Percentiles rank a stretch among this genome's conserved stretches.
phyloP scores from a whole-genome alignment of 2,329 filamentous ascomycete genomes.

The Scytalidium lignicola region DNA sequence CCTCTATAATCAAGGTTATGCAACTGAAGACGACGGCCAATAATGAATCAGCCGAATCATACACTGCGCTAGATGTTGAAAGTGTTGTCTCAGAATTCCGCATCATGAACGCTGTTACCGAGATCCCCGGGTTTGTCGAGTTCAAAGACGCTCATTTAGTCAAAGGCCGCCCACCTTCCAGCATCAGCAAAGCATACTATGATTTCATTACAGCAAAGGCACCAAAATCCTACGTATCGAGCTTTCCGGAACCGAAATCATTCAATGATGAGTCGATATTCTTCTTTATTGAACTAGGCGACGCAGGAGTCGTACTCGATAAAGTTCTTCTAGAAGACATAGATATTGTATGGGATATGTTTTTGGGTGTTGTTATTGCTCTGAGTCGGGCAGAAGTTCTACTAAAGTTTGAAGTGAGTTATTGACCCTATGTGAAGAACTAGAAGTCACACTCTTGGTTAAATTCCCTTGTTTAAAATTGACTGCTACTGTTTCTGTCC shows the following conservation, averaged over 20 bases:
- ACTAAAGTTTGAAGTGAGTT: slow-evolving; percentile 53
- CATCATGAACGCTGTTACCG: slow-evolving; percentile 59
- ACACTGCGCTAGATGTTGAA: slow-evolving; percentile 25
- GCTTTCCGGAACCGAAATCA: slow-evolving; percentile 56
- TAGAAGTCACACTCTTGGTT: too few species aligned
- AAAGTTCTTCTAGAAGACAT: slow-evolving; percentile 46
- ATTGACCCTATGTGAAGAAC: background rate
- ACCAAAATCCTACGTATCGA: slow-evolving; percentile 41
- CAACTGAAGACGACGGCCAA: slow-evolving; percentile 50
- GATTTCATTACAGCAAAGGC: slow-evolving; percentile 29
- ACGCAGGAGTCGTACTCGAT: slow-evolving; percentile 56
- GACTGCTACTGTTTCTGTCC: too few species aligned
- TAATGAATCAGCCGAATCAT: slow-evolving; percentile 9
- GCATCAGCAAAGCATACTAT: slow-evolving; percentile 55
- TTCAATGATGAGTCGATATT: slow-evolving; percentile 55
- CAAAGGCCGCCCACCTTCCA: slow-evolving; percentile 47
- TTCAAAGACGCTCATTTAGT: slow-evolving; percentile 62
- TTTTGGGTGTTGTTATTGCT: slow-evolving; percentile 55
- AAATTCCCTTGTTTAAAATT: too few species aligned
- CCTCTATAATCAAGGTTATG: slow-evolving; percentile 62
- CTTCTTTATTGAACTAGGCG: slow-evolving; percentile 57
- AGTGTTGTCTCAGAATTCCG: slow-evolving; percentile 54
- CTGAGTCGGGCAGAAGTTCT: slow-evolving; percentile 54
- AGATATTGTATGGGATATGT: slow-evolving; percentile 58
- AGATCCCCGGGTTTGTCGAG: slow-evolving; percentile 59